phyloP scores from a whole-genome alignment of 2,329 filamentous ascomycete species.

The Cordyceps fumosorosea region DNA sequence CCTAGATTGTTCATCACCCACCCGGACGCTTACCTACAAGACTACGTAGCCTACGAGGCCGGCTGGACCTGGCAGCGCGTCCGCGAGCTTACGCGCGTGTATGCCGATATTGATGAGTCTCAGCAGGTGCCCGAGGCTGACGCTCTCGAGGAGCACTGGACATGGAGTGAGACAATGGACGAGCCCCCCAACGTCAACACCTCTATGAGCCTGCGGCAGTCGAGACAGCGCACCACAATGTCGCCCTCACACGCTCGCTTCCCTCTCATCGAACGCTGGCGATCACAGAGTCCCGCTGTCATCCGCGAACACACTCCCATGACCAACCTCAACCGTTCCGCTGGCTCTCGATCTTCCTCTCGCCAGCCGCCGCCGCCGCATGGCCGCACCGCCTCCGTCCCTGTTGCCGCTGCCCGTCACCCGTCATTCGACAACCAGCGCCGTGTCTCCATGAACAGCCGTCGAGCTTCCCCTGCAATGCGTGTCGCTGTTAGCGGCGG shows the following conservation, averaged over 20 bases:
- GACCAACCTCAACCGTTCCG: constrained; percentile 15
- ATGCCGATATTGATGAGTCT: constrained; percentile 37
- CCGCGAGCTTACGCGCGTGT: constrained; percentile 53
- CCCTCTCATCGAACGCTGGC: constrained; percentile 19
- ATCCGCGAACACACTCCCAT: constrained; percentile 36
- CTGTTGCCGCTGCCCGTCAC: constrained; percentile 32
- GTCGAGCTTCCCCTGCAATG: constrained; percentile 26
- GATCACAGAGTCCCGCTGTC: constrained; percentile 26
- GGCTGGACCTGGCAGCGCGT: constrained; percentile 68
- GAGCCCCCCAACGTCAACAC: constrained; percentile 41
- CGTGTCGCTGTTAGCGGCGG: constrained; percentile 23
- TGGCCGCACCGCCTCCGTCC: constrained; percentile 48
- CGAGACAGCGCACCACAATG: constrained; percentile 31
- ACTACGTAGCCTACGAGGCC: constrained; percentile 42
- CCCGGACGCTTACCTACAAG: constrained; percentile 66
- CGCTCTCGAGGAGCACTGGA: constrained; percentile 60
- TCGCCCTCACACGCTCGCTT: constrained; percentile 28
- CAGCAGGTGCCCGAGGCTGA: constrained; percentile 53
- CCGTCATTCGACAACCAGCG: constrained; percentile 37
- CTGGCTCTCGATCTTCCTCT: constrained; percentile 32
- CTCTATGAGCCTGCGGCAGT: constrained; percentile 35
- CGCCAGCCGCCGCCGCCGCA: constrained; percentile 35
- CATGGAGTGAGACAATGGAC: constrained; percentile 59
- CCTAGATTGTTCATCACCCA: constrained; percentile 71
- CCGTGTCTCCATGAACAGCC: constrained; percentile 37